These are phyloP conservation scores for Aspergillus panamensis DNA, from an alignment of 495 filamentous ascomycete genomes.

Conservation along the genomic window DNA sequence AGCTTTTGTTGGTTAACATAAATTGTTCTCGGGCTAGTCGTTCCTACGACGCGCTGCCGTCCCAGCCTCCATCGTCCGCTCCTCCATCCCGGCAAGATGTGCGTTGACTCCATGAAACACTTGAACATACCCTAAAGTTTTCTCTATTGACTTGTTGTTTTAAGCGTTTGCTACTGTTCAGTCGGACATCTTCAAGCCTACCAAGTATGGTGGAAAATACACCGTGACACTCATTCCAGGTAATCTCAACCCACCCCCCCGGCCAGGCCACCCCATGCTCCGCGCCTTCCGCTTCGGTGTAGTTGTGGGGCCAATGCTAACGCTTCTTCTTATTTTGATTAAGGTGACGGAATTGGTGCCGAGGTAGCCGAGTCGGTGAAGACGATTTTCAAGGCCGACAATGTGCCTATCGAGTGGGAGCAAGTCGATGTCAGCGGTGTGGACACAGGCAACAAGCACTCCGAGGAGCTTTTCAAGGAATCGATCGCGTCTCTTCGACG, in stretches of 20 bases:
- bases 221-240: constrained; percentile 96
- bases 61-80: constrained; percentile 34
- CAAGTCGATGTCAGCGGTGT: constrained; percentile 95
- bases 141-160: constrained; percentile 21
- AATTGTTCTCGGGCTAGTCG: constrained; percentile 27
- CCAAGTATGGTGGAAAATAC: constrained; percentile 99
- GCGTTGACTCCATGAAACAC: constrained; percentile 21
- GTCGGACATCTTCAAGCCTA: constrained; percentile 94
- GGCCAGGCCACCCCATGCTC: not conserved
- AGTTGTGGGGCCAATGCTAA: not conserved
- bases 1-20: not conserved
- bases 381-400: constrained; percentile 99
- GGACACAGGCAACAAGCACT: constrained; percentile 79
- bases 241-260: constrained; percentile 28
- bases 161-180: constrained; percentile 69
- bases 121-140: not conserved
- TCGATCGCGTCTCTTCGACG: constrained; percentile 91
- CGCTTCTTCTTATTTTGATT: not conserved
- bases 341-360: constrained; percentile 91
- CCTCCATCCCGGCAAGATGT: constrained; percentile 42
- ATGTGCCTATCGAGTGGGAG: constrained; percentile 97
- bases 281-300: not conserved
- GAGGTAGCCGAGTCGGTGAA: constrained; percentile 98
- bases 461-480: constrained; percentile 91
- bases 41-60: constrained; percentile 41